Percentiles rank a stretch among this genome's conserved stretches.
Conservation (phyloP, 768 basidiomycete genomes). For the Lactarius indigo region DNA sequence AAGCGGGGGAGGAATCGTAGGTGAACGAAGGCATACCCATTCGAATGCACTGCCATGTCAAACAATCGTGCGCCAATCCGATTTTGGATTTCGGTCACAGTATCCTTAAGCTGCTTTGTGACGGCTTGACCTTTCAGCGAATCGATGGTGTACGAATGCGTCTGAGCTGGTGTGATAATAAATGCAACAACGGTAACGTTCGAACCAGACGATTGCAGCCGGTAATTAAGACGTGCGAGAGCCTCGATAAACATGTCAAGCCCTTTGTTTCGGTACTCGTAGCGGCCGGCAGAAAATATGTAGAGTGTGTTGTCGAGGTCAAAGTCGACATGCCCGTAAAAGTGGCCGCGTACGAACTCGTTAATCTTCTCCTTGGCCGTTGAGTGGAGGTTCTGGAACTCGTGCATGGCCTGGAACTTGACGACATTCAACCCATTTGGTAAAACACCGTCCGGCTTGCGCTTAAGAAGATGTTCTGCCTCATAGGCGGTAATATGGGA, state of each 20-base stretch:
- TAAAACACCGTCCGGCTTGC: slow-evolving; percentile 95
- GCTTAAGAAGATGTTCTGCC: slow-evolving; percentile 90
- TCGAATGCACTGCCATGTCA: slow-evolving; percentile 90
- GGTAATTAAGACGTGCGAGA: slow-evolving; percentile 78
- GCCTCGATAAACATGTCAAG: slow-evolving; percentile 99
- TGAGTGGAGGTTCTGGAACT: slow-evolving; percentile 95
- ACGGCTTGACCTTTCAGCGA: slow-evolving; percentile 97
- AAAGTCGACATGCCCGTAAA: slow-evolving; percentile 97
- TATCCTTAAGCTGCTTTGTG: slow-evolving; percentile 93
- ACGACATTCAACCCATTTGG: slow-evolving; percentile 98
- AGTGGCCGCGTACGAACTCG: slow-evolving; percentile 96
- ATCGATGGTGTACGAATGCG: slow-evolving; percentile 95
- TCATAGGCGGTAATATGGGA: slow-evolving; percentile 99
- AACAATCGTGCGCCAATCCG: slow-evolving; percentile 90
- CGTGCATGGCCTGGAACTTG: slow-evolving; percentile 99
- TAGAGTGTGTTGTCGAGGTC: slow-evolving; percentile 91
- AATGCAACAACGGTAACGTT: slow-evolving; percentile 91
- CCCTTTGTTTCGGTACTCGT: slow-evolving; percentile 99
- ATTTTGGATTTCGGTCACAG: slow-evolving; percentile 93
- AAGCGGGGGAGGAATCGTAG: neutral
- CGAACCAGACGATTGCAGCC: slow-evolving; percentile 59
- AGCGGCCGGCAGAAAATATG: slow-evolving; percentile 98
- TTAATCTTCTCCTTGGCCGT: slow-evolving; percentile 96
- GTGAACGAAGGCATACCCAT: slow-evolving; percentile 53
- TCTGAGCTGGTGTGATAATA: slow-evolving; percentile 97